Evolutionary conservation across 23 red algal species (phyloP).

Genomic region (Agarophyton chilense): DNA sequence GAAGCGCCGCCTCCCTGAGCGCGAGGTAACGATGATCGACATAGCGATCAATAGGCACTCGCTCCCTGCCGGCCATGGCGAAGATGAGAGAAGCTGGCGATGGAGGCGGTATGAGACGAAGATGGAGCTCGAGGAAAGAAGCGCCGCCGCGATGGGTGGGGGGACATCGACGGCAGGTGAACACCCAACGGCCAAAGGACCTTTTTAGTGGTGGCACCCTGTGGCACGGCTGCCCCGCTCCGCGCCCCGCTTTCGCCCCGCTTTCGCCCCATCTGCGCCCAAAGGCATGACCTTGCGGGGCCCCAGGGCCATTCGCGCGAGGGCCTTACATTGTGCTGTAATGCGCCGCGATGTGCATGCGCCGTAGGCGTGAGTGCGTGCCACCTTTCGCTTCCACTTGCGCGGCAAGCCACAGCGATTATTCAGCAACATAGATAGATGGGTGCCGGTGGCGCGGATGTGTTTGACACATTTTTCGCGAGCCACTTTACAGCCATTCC

Average conservation of each 20-base stretch:
- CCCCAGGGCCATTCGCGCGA: neutral
- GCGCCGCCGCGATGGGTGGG: neutral
- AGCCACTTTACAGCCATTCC: neutral
- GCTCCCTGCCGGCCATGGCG: neutral
- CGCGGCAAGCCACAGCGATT: neutral
- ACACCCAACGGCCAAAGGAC: neutral
- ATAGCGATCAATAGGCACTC: constrained; percentile 10
- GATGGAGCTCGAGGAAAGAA: neutral
- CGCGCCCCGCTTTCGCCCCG: neutral
- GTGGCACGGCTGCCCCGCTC: too few species aligned
- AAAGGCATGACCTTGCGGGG: neutral
- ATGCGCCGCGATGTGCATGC: neutral
- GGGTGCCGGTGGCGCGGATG: neutral
- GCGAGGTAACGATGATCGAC: constrained; percentile 12
- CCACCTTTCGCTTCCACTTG: neutral
- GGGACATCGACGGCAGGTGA: neutral
- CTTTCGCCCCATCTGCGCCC: neutral
- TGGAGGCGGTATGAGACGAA: neutral
- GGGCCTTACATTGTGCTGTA: neutral
- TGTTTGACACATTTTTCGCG: too few species aligned
- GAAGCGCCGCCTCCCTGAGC: neutral
- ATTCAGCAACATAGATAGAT: too few species aligned
- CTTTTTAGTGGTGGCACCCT: too few species aligned
- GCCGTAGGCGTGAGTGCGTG: neutral
- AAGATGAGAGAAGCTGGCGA: neutral